Evolutionary conservation across 495 filamentous ascomycete species (phyloP), one percentile per base, ranked within the genome.

Genomic region (Pseudomonodictys pantanalensis): DNA sequence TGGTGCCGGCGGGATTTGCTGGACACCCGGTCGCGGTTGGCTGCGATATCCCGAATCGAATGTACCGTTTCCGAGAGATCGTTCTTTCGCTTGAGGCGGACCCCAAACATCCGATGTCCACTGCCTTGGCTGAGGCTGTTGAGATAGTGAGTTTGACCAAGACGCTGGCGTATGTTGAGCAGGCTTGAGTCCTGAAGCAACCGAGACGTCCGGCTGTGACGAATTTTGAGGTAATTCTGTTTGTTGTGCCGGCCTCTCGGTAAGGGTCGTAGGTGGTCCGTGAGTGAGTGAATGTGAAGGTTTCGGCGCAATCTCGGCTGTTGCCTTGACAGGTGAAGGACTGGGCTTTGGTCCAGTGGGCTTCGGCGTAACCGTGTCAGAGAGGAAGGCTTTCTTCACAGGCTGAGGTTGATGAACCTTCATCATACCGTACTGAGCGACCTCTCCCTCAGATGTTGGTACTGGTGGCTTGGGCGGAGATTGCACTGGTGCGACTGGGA

Each of bases 21-120:
- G 63, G 3, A 56, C 22, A 9, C 43, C 53, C 30, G 57, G 29
- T 9, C 52, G 63, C 23, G 58, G 52, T 28, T 61, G 68, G 3
- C 53, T 59, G n/a, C 58, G 59, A 28, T 66, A 65, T 47, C 52
- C 46, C 26, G 62, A 64, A n/a, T 71, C 68, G 55, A 76, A 76
- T 0, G 73, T 73, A 18, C 72, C 72, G 58, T 75, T 76, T 41
- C 73, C 73, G 30, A 76, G 67, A 15, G 67, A 68, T 41, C 64
- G 48, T 30, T 67, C 62, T 35, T 57, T 56, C 15, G 46, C 22
- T 15, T 64, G 58, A 32, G 73, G 68, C 11, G 72, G 60, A 9
- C 71, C 73, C 73, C 73, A 76, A 30, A 76, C 71, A 50, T 71
- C 38, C 20, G 59, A 54, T 7, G 61, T 30, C 30, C 58, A 55